A percentile compares a stretch with the other conserved stretches of the same genome.
These are phyloP conservation scores for Eucalyptus fibrosa DNA, from an alignment of 345 rosid species.

Conservation along the genomic window DNA sequence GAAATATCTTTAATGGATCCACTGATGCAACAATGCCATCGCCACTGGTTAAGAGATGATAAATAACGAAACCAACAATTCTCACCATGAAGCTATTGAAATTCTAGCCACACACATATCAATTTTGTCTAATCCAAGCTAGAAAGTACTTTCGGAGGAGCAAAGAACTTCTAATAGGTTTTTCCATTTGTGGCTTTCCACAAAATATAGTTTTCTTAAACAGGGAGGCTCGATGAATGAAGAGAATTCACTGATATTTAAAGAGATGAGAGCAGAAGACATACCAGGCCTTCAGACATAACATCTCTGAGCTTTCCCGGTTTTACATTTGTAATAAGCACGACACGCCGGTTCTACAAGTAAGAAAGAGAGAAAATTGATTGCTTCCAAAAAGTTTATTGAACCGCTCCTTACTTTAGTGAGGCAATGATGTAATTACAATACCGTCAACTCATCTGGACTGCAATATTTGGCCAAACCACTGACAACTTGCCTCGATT, in stretches of 20 bases:
- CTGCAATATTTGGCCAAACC: slow-evolving; percentile 86
- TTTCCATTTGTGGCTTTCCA: not conserved
- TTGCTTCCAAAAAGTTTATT: not conserved
- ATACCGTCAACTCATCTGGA: slow-evolving; percentile 79
- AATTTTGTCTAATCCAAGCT: not conserved
- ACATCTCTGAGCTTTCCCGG: slow-evolving; percentile 97
- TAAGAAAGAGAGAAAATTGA: slow-evolving; percentile 1
- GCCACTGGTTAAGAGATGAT: not conserved
- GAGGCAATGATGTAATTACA: not conserved
- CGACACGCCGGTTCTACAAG: slow-evolving; percentile 68
- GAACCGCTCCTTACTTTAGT: not conserved
- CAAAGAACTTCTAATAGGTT: not conserved
- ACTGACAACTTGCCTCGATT: slow-evolving; percentile 91
- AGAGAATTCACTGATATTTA: not conserved
- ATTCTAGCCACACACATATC: not conserved
- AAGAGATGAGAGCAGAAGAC: not conserved
- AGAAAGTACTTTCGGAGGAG: not conserved
- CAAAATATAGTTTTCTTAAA: not conserved
- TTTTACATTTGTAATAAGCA: slow-evolving; percentile 87
- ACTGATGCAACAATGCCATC: not conserved
- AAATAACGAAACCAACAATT: not conserved
- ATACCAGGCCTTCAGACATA: slow-evolving; percentile 93
- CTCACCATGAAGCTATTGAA: not conserved
- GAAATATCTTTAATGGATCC: not conserved
- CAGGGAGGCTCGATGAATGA: not conserved